phyloP scores from a whole-genome alignment of 345 rosid species.

The Mercurialis annua region DNA sequence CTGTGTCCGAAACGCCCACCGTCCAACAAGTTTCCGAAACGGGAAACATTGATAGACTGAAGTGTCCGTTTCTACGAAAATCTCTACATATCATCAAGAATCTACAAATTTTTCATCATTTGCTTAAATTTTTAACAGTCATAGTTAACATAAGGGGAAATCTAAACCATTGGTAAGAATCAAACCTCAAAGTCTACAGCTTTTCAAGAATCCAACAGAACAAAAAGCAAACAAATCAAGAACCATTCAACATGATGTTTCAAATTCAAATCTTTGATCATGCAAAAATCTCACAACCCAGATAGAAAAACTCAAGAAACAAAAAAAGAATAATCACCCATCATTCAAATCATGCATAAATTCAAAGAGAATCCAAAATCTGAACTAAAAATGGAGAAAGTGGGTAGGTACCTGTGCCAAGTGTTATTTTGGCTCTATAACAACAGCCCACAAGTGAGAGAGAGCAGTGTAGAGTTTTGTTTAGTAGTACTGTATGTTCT shows the following conservation, averaged over 20 bases:
- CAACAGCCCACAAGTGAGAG: conserved; percentile 4
- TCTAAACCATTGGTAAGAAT: neutral
- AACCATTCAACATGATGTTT: neutral
- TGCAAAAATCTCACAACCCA: neutral
- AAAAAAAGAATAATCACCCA: neutral
- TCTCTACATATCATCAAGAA: neutral
- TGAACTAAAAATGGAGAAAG: neutral
- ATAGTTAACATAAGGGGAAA: neutral
- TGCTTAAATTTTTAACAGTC: neutral
- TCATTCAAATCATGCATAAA: neutral
- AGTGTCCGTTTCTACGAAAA: too few relatives aligned
- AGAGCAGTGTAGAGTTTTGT: neutral
- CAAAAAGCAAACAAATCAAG: conserved; percentile 1
- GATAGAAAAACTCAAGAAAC: neutral
- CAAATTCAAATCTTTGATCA: neutral
- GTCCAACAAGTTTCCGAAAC: too few relatives aligned
- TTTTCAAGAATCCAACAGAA: conserved; percentile 1
- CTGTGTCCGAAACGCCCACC: too few relatives aligned
- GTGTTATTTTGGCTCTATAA: too few relatives aligned
- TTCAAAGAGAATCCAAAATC: neutral
- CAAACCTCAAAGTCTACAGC: neutral
- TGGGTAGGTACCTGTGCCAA: conserved; percentile 8
- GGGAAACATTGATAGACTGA: too few relatives aligned
- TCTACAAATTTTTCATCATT: neutral
- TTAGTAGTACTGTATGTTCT: too few relatives aligned